Base-by-base conservation (phyloP, 345 rosid genomes). In the Arabis alpina region DNA sequence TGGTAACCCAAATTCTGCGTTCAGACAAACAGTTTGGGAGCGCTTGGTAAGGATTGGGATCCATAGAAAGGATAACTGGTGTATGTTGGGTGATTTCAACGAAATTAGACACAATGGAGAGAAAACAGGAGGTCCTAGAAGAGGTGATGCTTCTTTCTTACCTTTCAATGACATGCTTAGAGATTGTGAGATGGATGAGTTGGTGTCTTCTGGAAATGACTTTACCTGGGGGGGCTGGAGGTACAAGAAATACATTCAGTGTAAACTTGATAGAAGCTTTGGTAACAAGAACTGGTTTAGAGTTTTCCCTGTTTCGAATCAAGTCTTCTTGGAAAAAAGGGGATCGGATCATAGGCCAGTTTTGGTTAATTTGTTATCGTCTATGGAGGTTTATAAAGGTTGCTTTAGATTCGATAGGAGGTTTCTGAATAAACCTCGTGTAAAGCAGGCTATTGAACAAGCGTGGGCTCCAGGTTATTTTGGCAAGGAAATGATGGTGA, bases 321-420 rank as follows among this genome's bases (percentile, higher is more conserved):
- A 41, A 41, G n/a, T 5, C 0, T 41, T 41, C 4, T 1, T 41
- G 6, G n/a, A 41, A 1, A 41, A 41, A 10, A 41, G n/a, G 2
- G 14, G 6, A 1, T 8, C 6, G 19, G 3, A 48, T 9, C 53
- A 48, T 0, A 48, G 13, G 1, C 6, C 12, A 0, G 12, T 48
- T 0, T 1, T 8, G 0, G 53, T 48, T 0, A 48, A 23, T 0
- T 0, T 48, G 3, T 3, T 2, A 0, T 3, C 53, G 0, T 48
- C 28, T 0, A 0, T 16, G 6, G 27, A 19, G 0, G 0, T 2
- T 0, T 19, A 49, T 3, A 9, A 1, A 1, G 28, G 53, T 2
- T 3, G 13, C 2, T 49, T 49, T 0, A 4, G 6, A 8, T 23
- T 19, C 4, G 53, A 49, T 1, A 49, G 23, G 2, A 49, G 53